phyloP scores from a whole-genome alignment of 192 early-diverging fungal genomes.

The Coemansia sp. region DNA sequence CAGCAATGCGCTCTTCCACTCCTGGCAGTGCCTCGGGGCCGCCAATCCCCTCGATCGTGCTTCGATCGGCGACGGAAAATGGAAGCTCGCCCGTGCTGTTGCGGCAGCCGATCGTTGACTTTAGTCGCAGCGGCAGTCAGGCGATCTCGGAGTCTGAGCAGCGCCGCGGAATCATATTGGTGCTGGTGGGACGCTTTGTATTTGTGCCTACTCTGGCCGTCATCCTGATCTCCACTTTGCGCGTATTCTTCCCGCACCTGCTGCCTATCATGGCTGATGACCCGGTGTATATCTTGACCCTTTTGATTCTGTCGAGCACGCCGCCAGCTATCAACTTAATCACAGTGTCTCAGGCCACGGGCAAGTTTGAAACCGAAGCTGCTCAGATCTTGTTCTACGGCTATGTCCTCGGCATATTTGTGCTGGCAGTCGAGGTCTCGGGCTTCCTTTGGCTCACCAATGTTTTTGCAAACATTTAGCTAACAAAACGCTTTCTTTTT shows the following conservation, averaged over 20 bases:
- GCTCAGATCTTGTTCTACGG: conserved; percentile 70
- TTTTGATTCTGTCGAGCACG: conserved; percentile 65
- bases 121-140: neutral
- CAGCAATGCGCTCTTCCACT: neutral
- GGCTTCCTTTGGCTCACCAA: conserved; percentile 56
- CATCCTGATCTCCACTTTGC: conserved; percentile 40
- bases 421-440: conserved; percentile 45
- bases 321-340: conserved; percentile 76
- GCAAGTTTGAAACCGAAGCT: conserved; percentile 71
- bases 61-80: conserved; percentile 31
- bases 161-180: conserved; percentile 30
- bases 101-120: neutral
- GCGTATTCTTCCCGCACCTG: conserved; percentile 37
- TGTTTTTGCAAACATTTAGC: conserved; percentile 20
- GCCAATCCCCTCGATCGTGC: conserved; percentile 27
- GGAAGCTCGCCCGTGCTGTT: conserved; percentile 3
- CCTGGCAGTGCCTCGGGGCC: neutral
- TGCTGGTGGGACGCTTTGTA: conserved; percentile 49
- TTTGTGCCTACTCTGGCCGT: conserved; percentile 52
- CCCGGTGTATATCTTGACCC: conserved; percentile 65
- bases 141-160: conserved; percentile 17
- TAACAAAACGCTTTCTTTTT: neutral
- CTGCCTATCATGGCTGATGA: conserved; percentile 60
- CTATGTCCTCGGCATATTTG: conserved; percentile 59
- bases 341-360: conserved; percentile 70